Conservation (phyloP, 495 filamentous ascomycete species). For the Daldinia caldariorum region DNA sequence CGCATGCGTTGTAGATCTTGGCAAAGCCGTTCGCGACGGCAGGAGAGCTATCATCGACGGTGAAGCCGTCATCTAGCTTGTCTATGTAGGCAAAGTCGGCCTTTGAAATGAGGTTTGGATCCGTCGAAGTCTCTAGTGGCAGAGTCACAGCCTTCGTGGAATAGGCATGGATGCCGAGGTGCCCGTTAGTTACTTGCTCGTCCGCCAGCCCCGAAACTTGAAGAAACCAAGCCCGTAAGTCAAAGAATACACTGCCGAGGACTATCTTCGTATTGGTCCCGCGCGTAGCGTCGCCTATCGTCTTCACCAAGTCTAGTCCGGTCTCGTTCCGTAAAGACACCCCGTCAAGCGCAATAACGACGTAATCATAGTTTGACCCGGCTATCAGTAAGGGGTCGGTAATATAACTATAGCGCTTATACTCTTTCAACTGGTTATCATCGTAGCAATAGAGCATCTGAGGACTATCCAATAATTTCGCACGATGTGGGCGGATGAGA, state of each 20-base stretch:
- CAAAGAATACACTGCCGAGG: neutral
- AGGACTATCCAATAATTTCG: constrained; percentile 17
- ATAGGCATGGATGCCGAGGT: constrained; percentile 33
- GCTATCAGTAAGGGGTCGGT: neutral
- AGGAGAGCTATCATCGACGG: neutral
- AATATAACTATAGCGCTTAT: constrained; percentile 13
- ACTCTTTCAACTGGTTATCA: constrained; percentile 32
- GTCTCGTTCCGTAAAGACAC: neutral
- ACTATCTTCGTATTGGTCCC: neutral
- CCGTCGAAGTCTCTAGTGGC: constrained; percentile 3
- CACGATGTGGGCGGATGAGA: constrained; percentile 34
- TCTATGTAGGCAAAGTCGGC: constrained; percentile 1
- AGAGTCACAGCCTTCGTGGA: constrained; percentile 20
- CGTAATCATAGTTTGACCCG: neutral
- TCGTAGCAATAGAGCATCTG: constrained; percentile 39
- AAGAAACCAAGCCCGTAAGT: constrained; percentile 27
- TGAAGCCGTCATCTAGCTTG: neutral
- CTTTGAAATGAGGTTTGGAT: neutral
- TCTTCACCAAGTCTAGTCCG: neutral
- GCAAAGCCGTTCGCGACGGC: neutral
- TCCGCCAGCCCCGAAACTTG: constrained; percentile 14
- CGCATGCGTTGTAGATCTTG: neutral
- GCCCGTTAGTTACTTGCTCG: constrained; percentile 28
- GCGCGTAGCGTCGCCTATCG: neutral
- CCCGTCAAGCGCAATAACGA: neutral